Percentiles rank a stretch among this genome's conserved stretches.
These are phyloP conservation scores for Fragaria ananassa DNA, from an alignment of 306 rosid genomes.

Conservation along the genomic window DNA sequence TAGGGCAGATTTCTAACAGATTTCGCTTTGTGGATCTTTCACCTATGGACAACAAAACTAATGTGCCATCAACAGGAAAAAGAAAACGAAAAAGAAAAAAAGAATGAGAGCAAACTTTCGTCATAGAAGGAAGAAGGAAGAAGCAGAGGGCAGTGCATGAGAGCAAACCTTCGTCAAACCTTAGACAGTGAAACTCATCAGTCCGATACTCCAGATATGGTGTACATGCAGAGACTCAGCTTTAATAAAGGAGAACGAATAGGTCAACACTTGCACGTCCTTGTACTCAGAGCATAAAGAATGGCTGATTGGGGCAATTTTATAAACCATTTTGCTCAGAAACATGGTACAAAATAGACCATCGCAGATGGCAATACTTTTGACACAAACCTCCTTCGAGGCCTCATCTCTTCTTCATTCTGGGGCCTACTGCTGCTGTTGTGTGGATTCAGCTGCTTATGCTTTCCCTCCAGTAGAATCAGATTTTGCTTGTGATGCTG, in stretches of 20 bases:
- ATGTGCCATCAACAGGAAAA: too few species aligned
- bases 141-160: neutral
- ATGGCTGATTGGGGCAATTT: neutral
- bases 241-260: neutral
- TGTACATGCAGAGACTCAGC: neutral
- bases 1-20: too few species aligned
- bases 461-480: constrained; percentile 34
- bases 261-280: neutral
- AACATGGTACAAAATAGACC: neutral
- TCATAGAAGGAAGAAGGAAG: too few species aligned
- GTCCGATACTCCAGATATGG: neutral
- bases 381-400: neutral
- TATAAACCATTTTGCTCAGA: neutral
- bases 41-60: too few species aligned
- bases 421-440: constrained; percentile 16
- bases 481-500: constrained; percentile 48
- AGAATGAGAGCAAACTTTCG: too few species aligned
- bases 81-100: too few species aligned
- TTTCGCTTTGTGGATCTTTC: too few species aligned
- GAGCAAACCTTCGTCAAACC: neutral
- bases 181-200: neutral
- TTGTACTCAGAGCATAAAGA: neutral
- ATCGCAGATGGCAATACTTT: neutral
- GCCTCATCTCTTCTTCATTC: constrained; percentile 8
- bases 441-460: constrained; percentile 21